A percentile compares a stretch with the other conserved stretches of the same genome.
Evolutionary conservation across 192 early-diverging fungal species (phyloP).

Genomic region (Backusella luteola): DNA sequence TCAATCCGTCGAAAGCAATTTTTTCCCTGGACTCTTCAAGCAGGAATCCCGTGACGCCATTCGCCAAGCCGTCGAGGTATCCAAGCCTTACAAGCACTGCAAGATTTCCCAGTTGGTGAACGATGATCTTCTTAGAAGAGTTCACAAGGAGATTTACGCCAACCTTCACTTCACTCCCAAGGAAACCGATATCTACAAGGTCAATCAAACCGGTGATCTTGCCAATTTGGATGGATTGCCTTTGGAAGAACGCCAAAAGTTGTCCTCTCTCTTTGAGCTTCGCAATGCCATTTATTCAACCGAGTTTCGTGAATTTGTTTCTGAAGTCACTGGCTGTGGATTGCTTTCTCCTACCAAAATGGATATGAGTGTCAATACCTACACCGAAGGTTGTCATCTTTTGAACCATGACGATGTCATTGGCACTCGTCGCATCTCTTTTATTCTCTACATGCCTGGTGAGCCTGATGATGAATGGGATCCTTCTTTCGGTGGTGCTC

Average conservation of each 20-base stretch:
- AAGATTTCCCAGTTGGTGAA: conserved; percentile 57
- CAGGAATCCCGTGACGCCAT: neutral
- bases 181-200: conserved; percentile 83
- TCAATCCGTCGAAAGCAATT: neutral
- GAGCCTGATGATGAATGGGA: conserved; percentile 60
- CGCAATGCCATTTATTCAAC: conserved; percentile 76
- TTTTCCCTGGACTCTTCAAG: conserved; percentile 1
- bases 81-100: conserved; percentile 63
- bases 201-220: conserved; percentile 77
- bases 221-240: conserved; percentile 79
- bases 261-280: conserved; percentile 55
- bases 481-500: conserved; percentile 60
- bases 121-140: conserved; percentile 59
- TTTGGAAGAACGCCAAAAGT: conserved; percentile 46
- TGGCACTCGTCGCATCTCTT: conserved; percentile 70
- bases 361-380: conserved; percentile 76
- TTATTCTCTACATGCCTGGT: conserved; percentile 69
- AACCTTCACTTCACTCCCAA: conserved; percentile 71
- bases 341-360: conserved; percentile 64
- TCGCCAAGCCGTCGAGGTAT: conserved; percentile 16
- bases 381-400: conserved; percentile 68
- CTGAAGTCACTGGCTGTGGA: conserved; percentile 65
- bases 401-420: conserved; percentile 83
- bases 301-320: conserved; percentile 68
- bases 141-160: conserved; percentile 59